Evolutionary conservation across 2,329 filamentous ascomycete species (phyloP), one percentile per base, ranked within the genome.

Genomic region (Talaromyces sp.): DNA sequence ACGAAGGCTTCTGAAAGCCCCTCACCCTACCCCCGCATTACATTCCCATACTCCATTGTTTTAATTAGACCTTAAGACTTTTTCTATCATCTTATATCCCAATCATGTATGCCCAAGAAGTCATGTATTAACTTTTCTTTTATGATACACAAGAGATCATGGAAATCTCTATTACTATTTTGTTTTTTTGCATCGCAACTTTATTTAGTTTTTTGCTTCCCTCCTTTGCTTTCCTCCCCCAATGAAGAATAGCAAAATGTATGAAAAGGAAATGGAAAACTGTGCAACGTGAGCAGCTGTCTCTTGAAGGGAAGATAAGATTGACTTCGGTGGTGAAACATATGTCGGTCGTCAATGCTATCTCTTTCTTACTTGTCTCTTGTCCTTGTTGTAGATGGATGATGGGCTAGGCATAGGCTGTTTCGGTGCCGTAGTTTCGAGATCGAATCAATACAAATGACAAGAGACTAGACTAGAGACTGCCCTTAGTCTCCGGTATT

Each of bases 51-150:
- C 61, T 57, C 59, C 42, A 28, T 31, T 57, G 52, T 72, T 73
- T 71, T 71, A 75, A 73, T 75, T 76, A 76, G 73, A 76, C 72
- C 28, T 42, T 40, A 72, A 72, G 54, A 58, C 39, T 14, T 57
- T 64, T 59, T 55, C 40, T 37, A 37, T 18, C 40, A 42, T 31
- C 14, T 57, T 57, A 57, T 57, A 57, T 57, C 37, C 54, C 54
- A 39, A 66, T 74, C 73, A 74, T 75, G 73, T 75, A 75, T 74
- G 72, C 73, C 70, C 72, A 67, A 71, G 69, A 75, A 76, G 68
- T 77, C 74, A 78, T 78, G 76, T 78, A 78, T 66, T 70, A 57
- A 50, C 25, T 48, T 37, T 40, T 68, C n/a, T 66, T 63, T 56
- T 63, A 63, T 67, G 65, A 70, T 67, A 68, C 72, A 71, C 72